Base-by-base conservation (phyloP, 345 rosid genomes). In the Schrenkiella parvula region DNA sequence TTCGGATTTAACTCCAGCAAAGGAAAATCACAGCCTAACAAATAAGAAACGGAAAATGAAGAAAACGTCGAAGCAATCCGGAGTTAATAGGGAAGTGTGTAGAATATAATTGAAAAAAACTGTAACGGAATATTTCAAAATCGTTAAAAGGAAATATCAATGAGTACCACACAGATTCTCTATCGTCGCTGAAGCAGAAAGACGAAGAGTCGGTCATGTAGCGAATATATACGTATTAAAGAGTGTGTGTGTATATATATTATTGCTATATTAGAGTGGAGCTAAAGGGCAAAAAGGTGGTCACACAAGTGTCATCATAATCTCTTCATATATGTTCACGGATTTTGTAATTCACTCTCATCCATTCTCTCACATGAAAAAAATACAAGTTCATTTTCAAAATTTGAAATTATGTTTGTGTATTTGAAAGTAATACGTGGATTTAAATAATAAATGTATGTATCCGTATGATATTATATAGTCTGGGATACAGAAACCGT, bases 291-390 rank as follows among this genome's bases (percentile, higher is more conserved):
- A 10, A 75, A 60, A 59, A 42, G 23, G 66, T 59, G 47, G 73
- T 67, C 62, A 63, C 69, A 37, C 48, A 61, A 41, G 43, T 48
- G 60, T 70, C 66, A 25, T 26, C 50, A 15, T 58, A 25, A 22
- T 47, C 34, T 52, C 65, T 34, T 73, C 77, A 44, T 65, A 44
- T 65, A 64, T 73, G 41, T 46, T 65, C 77, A 65, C 72, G 66
- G 51, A 0, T 37, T 73, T 73, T 35, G 21, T 64, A 22, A 5
- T 43, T 21, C 41, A 63, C 34, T 18, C 35, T 42, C 46, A 14
- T 32, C 37, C 11, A 11, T 37, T 69, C 53, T 19, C 11, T 22
- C 9, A 5, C 18, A 11, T n/a, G n/a, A n/a, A 0, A 26, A 50
- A 12, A 17, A 9, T 31, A 19, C 17, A 28, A 11, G 0, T 3